A percentile compares a stretch with the other conserved stretches of the same genome.
These are phyloP conservation scores for Penicillium psychrofluorescens DNA, from an alignment of 495 filamentous ascomycete species.

Conservation along the genomic window DNA sequence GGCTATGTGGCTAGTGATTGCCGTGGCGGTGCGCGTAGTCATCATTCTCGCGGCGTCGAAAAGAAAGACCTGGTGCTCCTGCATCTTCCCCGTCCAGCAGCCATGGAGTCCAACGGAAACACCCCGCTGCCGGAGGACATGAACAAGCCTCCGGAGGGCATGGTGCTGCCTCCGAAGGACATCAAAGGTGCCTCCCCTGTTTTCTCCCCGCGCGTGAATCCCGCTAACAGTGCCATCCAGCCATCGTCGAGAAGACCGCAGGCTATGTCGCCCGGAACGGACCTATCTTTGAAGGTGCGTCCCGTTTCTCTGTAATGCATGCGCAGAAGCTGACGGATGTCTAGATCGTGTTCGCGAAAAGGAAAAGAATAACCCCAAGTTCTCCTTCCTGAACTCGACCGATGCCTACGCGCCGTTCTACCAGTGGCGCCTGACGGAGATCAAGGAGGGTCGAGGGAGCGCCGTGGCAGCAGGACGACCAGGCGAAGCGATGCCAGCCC, in stretches of 20 bases:
- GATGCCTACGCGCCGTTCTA: slow-evolving; percentile 89
- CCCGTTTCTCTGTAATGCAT: not conserved
- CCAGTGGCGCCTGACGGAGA: slow-evolving; percentile 79
- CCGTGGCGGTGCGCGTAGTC: not conserved
- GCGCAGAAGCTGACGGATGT: slow-evolving; percentile 9
- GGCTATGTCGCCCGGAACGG: slow-evolving; percentile 85
- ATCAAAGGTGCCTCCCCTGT: slow-evolving; percentile 51
- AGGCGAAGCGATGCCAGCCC: slow-evolving; percentile 50
- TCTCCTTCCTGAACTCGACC: slow-evolving; percentile 74
- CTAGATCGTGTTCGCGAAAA: slow-evolving; percentile 77
- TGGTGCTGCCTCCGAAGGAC: slow-evolving; percentile 79
- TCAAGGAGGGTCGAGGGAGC: slow-evolving; percentile 75
- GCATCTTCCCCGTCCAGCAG: slow-evolving; percentile 3
- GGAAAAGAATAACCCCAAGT: slow-evolving; percentile 78
- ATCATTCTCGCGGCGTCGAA: not conserved
- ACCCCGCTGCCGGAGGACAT: slow-evolving; percentile 43
- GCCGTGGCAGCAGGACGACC: slow-evolving; percentile 69
- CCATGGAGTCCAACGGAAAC: slow-evolving; percentile 53
- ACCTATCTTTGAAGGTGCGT: slow-evolving; percentile 66
- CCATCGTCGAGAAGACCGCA: slow-evolving; percentile 90
- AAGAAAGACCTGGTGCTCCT: slow-evolving; percentile 1
- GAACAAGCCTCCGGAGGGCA: slow-evolving; percentile 70
- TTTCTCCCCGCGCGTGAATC: slow-evolving; percentile 1
- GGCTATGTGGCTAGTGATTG: not conserved
- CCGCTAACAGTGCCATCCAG: slow-evolving; percentile 32